These are phyloP conservation scores for Elongisporangium undulatum DNA, from an alignment of 352 stramenopile genomes.

Conservation along the genomic window DNA sequence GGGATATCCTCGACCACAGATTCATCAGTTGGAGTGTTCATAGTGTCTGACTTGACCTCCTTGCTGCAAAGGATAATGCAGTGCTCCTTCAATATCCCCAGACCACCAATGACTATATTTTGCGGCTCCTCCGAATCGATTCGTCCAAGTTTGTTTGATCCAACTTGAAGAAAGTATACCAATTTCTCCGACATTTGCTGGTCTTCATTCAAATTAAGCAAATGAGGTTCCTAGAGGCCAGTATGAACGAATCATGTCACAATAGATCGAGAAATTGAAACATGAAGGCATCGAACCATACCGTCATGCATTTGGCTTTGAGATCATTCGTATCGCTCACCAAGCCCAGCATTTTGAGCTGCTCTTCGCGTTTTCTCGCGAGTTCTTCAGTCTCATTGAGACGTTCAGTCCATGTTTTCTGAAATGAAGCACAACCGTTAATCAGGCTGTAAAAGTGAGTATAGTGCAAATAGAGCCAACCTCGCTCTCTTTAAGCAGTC, in stretches of 20 bases:
- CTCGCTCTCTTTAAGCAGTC: conserved; percentile 71
- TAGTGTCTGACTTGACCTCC: background rate
- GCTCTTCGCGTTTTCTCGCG: conserved; percentile 70
- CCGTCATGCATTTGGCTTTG: conserved; percentile 45
- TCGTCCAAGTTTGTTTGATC: conserved; percentile 59
- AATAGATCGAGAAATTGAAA: background rate
- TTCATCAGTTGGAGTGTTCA: background rate
- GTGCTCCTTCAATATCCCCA: conserved; percentile 78
- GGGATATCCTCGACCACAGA: background rate
- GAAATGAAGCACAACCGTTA: background rate
- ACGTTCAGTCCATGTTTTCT: conserved; percentile 81
- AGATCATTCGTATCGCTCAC: conserved; percentile 55
- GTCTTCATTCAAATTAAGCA: conserved; percentile 88
- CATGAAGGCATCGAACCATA: conserved; percentile 4
- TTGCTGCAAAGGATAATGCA: conserved; percentile 33
- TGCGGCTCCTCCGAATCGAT: conserved; percentile 60
- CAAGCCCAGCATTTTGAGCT: conserved; percentile 65
- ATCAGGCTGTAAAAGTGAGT: background rate
- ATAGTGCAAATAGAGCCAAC: conserved; percentile 10
- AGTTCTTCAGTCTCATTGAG: conserved; percentile 83
- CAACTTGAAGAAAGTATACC: conserved; percentile 66
- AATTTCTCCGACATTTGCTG: conserved; percentile 83
- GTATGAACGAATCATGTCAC: background rate
- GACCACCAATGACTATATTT: conserved; percentile 71
- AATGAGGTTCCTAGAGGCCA: conserved; percentile 45